Conservation (phyloP, 306 rosid genomes). For the Fragaria ananassa region DNA sequence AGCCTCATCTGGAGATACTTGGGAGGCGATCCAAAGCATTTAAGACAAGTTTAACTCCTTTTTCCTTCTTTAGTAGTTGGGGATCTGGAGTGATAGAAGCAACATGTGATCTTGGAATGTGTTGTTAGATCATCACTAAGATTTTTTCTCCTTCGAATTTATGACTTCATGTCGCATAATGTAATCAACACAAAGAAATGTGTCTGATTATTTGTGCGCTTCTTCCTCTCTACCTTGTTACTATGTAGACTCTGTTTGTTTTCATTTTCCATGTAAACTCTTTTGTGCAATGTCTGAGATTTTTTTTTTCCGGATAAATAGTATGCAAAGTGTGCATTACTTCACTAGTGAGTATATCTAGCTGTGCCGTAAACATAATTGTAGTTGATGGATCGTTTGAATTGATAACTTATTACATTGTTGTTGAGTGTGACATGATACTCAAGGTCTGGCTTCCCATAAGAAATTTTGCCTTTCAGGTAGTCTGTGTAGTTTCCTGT, state of each 20-base stretch:
- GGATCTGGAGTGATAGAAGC: background rate
- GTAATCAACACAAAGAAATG: too few species aligned
- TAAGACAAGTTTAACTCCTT: background rate
- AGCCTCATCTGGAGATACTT: constrained; percentile 2
- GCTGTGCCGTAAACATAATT: background rate
- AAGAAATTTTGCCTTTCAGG: constrained; percentile 7
- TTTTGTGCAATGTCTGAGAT: background rate
- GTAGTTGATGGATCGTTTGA: background rate
- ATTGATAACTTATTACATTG: background rate
- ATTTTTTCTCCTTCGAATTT: background rate
- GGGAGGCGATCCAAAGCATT: constrained; percentile 7
- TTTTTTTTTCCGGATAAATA: background rate
- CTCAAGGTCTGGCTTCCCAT: background rate
- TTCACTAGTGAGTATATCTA: background rate
- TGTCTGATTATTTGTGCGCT: background rate
- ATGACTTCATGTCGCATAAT: background rate
- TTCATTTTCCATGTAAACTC: too few species aligned
- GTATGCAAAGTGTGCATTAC: background rate
- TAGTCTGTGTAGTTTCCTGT: constrained; percentile 29
- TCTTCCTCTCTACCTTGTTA: background rate
- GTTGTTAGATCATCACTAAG: too few species aligned
- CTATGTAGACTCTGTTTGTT: background rate
- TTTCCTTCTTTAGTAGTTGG: background rate
- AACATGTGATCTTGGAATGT: background rate
- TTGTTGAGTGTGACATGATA: background rate